These are phyloP conservation scores for Dentipellis sp. DNA, from an alignment of 768 basidiomycete species.

Conservation along the genomic window DNA sequence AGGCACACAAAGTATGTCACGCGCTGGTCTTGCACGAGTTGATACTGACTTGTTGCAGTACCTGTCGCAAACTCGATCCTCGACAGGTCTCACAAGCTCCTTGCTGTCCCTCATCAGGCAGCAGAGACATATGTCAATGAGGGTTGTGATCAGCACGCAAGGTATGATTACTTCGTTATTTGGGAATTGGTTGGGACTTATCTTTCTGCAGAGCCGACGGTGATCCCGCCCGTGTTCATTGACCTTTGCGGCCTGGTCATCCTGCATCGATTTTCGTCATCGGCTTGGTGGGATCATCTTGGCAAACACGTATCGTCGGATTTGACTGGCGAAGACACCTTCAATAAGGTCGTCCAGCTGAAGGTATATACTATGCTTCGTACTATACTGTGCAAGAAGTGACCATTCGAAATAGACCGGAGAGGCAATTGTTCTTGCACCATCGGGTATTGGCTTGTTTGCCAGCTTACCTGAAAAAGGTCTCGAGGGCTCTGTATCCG, in stretches of 20 bases:
- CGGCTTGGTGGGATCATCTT: slow-evolving; percentile 67
- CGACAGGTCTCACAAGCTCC: slow-evolving; percentile 47
- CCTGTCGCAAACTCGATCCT: slow-evolving; percentile 35
- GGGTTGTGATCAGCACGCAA: slow-evolving; percentile 69
- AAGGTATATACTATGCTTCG: slow-evolving; percentile 32
- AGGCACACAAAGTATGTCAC: slow-evolving; percentile 59
- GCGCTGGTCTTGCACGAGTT: background rate
- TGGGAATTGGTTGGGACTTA: background rate
- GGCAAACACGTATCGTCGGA: slow-evolving; percentile 59
- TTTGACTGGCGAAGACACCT: slow-evolving; percentile 47
- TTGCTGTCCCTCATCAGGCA: slow-evolving; percentile 54
- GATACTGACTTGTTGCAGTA: slow-evolving; percentile 28
- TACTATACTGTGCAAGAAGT: background rate
- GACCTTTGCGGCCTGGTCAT: slow-evolving; percentile 59
- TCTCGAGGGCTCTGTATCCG: background rate
- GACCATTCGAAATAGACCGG: slow-evolving; percentile 41
- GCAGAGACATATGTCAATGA: slow-evolving; percentile 64
- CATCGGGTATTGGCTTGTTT: slow-evolving; percentile 46
- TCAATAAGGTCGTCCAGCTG: slow-evolving; percentile 55
- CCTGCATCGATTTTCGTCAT: slow-evolving; percentile 69
- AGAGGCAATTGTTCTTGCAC: slow-evolving; percentile 59
- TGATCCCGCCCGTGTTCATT: slow-evolving; percentile 56
- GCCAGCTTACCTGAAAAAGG: slow-evolving; percentile 10
- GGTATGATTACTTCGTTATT: slow-evolving; percentile 25
- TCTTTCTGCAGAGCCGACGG: slow-evolving; percentile 49